These are phyloP conservation scores for Beauveria rudraprayagi DNA, from an alignment of 2,329 filamentous ascomycete genomes.

Conservation along the genomic window DNA sequence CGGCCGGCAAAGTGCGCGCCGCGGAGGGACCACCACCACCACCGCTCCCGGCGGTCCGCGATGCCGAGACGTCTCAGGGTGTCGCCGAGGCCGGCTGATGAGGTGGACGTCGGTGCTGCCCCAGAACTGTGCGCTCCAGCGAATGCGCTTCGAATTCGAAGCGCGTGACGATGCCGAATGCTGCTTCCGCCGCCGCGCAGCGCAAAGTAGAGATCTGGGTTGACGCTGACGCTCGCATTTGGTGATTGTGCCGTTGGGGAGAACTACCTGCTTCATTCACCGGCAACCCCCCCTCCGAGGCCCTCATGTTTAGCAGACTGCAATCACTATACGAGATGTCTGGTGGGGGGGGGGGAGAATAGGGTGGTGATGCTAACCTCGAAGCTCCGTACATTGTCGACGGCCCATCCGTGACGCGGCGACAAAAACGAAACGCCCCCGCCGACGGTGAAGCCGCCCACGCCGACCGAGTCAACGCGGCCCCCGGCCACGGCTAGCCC, in stretches of 20 bases:
- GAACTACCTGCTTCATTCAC: conserved; percentile 17
- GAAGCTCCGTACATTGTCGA: conserved; percentile 31
- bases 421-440: conserved; percentile 36
- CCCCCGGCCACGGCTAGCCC: background rate
- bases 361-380: conserved; percentile 20
- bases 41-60: background rate
- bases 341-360: too few relatives aligned
- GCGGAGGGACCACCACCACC: background rate
- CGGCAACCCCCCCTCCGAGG: too few relatives aligned
- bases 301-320: too few relatives aligned
- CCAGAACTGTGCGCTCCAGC: background rate
- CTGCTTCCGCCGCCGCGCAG: conserved; percentile 38
- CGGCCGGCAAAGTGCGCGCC: background rate
- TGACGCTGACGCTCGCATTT: conserved; percentile 24
- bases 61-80: background rate
- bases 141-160: conserved; percentile 12
- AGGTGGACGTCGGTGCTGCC: background rate
- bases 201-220: conserved; percentile 36
- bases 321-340: too few relatives aligned
- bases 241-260: conserved; percentile 29
- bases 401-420: conserved; percentile 30
- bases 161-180: conserved; percentile 27
- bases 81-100: background rate
- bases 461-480: background rate
- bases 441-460: conserved; percentile 2